Evolutionary conservation across 768 basidiomycete species (phyloP), one percentile per base, ranked within the genome.

Genomic region (Paxillus rubicundulus): DNA sequence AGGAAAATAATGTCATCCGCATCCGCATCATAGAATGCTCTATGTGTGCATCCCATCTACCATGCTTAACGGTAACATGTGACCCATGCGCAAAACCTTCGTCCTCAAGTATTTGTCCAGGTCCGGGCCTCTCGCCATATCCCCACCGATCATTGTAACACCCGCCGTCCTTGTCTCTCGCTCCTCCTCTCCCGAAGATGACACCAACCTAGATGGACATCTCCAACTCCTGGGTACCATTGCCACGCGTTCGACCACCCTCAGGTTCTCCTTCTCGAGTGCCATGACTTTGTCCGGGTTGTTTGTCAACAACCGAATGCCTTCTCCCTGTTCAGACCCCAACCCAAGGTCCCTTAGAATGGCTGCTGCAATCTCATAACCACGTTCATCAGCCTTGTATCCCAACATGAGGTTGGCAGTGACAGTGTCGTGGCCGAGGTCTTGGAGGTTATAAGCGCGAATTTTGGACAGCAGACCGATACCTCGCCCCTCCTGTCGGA

Each of bases 341-440:
- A 98, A 72, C 7, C 87, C 88, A 2, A 98, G 75, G 70, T 99
- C 97, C 5, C 84, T 81, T 56, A 98, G 69, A 57, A 98, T 98
- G 27, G 89, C 93, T 8, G 77, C 87, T 1, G 97, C 97, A 53
- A 98, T 77, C 58, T 89, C 92, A 70, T 98, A 99, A 20, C 86
- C 86, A 32, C 97, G 82, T 69, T 96, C 90, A 67, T 99, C 97
- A 5, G 97, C 95, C 53, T 84, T 79, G 70, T 97, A 91, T 2
- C 97, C 97, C 28, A 99, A 84, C 80, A 97, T 82, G 36, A 98
- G 74, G 70, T 99, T 99, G 24, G 97, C 97, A 5, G 90, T 86
- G 60, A 99, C 97, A n/a, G 97, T 99, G 72, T 98, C 97, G 65
- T 98, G 92, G 0, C 97, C 97, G 46, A 99, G 74, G 68, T 99